Evolutionary conservation across 2,329 filamentous ascomycete genomes (phyloP).

Genomic region (Lachnellula cervina): DNA sequence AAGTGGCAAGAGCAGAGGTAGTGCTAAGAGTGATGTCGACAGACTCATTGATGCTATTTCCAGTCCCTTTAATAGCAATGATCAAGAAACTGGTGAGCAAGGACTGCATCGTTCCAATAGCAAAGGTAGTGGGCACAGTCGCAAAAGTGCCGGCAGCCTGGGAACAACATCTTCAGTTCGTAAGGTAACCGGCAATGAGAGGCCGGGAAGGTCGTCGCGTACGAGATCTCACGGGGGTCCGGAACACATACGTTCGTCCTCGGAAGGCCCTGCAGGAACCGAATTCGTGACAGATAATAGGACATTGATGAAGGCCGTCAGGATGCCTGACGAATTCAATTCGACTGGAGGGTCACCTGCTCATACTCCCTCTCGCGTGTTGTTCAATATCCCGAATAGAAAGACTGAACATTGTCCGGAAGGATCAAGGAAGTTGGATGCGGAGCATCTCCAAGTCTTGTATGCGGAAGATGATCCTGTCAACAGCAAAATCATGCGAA

Average conservation of each 20-base stretch:
- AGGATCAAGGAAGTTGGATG: constrained; percentile 5
- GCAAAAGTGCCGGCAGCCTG: constrained; percentile 17
- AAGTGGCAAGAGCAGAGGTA: constrained; percentile 34
- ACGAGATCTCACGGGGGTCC: constrained; percentile 21
- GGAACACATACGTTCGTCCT: constrained; percentile 12
- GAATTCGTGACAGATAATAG: constrained; percentile 36
- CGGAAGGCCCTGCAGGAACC: constrained; percentile 36
- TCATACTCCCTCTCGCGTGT: constrained; percentile 12
- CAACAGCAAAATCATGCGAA: constrained; percentile 76
- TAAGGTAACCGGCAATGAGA: not conserved
- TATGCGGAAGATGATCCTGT: constrained; percentile 87
- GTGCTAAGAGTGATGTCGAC: constrained; percentile 59
- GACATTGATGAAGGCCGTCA: constrained; percentile 40
- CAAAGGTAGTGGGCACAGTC: constrained; percentile 17
- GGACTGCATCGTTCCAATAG: constrained; percentile 18
- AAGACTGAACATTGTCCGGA: not conserved
- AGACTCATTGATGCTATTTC: constrained; percentile 68
- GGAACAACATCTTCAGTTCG: constrained; percentile 1
- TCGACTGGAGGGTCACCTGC: constrained; percentile 1
- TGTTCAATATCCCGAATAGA: constrained; percentile 18
- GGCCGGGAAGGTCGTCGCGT: constrained; percentile 12
- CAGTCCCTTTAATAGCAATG: constrained; percentile 46
- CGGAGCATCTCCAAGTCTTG: constrained; percentile 48
- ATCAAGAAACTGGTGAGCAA: constrained; percentile 29
- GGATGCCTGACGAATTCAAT: constrained; percentile 40